Evolutionary conservation across 2,329 filamentous ascomycete genomes (phyloP).

Genomic region (Lachnellula cervina): DNA sequence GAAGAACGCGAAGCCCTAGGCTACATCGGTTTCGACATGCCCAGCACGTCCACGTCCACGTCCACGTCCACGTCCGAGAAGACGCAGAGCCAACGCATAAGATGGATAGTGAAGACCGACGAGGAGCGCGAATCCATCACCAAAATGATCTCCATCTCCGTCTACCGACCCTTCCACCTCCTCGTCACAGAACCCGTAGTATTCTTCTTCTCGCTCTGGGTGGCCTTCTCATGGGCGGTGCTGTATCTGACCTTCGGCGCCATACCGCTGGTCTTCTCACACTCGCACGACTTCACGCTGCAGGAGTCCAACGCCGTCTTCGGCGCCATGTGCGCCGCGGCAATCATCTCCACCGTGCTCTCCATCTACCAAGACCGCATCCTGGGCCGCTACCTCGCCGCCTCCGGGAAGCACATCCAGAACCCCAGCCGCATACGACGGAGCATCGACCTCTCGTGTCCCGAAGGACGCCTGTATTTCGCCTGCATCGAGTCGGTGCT

Average conservation of each 20-base stretch:
- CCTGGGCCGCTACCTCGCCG: slow-evolving; percentile 42
- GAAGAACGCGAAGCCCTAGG: slow-evolving; percentile 57
- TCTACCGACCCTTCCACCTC: slow-evolving; percentile 73
- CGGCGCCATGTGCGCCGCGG: slow-evolving; percentile 63
- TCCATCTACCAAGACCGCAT: slow-evolving; percentile 70
- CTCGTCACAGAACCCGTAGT: slow-evolving; percentile 73
- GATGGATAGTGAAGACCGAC: slow-evolving; percentile 77
- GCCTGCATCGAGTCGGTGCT: slow-evolving; percentile 70
- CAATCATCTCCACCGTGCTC: slow-evolving; percentile 60
- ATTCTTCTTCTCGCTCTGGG: slow-evolving; percentile 86
- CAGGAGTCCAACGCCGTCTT: slow-evolving; percentile 70
- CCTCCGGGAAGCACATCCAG: slow-evolving; percentile 16
- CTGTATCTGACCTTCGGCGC: slow-evolving; percentile 81
- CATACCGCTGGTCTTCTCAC: slow-evolving; percentile 70
- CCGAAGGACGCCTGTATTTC: slow-evolving; percentile 80
- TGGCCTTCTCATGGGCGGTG: slow-evolving; percentile 83
- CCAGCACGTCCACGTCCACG: slow-evolving; percentile 15
- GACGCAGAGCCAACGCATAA: slow-evolving; percentile 49
- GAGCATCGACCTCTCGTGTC: slow-evolving; percentile 38
- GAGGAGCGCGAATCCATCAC: slow-evolving; percentile 65
- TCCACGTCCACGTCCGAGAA: slow-evolving; percentile 17
- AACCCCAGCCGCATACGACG: slow-evolving; percentile 14
- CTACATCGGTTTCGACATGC: slow-evolving; percentile 49
- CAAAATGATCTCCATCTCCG: slow-evolving; percentile 67
- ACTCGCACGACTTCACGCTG: slow-evolving; percentile 62